Evolutionary conservation across 371 early-diverging fungal species (phyloP).

Genomic region (Synchytrium microbalum): DNA sequence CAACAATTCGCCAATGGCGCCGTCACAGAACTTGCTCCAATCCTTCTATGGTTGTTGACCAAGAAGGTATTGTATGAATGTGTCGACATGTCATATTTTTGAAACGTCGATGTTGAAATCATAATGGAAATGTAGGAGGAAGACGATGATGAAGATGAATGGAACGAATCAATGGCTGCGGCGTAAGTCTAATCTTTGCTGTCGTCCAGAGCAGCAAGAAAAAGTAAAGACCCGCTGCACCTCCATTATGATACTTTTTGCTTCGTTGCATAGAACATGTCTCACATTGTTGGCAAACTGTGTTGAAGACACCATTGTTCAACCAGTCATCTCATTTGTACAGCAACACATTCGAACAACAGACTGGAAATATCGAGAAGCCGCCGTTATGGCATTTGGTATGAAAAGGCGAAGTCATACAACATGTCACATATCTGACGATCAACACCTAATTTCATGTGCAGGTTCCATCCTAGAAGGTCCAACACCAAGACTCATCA

Average conservation of each 20-base stretch:
- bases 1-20: conserved; percentile 68
- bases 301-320: conserved; percentile 67
- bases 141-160: conserved; percentile 96
- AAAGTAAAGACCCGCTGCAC: no score
- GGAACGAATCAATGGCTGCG: conserved; percentile 96
- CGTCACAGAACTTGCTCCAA: conserved; percentile 71
- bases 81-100: no score
- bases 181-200: conserved; percentile 26
- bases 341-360: conserved; percentile 67
- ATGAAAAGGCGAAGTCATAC: conserved; percentile 4
- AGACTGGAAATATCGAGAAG: conserved; percentile 91
- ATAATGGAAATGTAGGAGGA: conserved; percentile 59
- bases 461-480: conserved; percentile 85
- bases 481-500: conserved; percentile 57
- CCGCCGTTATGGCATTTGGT: conserved; percentile 97
- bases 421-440: no score
- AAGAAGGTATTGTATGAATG: conserved; percentile 47
- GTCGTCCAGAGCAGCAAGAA: no score
- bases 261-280: conserved; percentile 52
- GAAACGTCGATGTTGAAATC: neutral
- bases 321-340: conserved; percentile 81
- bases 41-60: conserved; percentile 79
- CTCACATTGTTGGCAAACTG: conserved; percentile 77
- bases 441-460: no score
- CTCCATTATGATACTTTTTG: neutral